Evolutionary conservation across 2,329 filamentous ascomycete genomes (phyloP).

Genomic region (Dryadomyces quercus-mongolicae): DNA sequence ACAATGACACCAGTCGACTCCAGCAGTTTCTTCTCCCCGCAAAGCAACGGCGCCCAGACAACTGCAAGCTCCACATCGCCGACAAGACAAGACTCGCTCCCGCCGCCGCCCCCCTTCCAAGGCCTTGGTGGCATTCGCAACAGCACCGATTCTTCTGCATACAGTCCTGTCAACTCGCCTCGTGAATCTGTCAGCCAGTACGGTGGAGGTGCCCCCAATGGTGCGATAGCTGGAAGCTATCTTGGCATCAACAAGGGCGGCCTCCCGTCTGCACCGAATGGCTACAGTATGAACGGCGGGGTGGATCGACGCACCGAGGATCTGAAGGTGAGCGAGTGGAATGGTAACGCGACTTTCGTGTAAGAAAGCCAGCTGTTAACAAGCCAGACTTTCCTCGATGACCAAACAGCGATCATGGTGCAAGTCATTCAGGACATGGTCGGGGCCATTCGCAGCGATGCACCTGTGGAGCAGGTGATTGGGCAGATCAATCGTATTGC

Average conservation of each 20-base stretch:
- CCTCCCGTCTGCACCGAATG: constrained; percentile 22
- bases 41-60: constrained; percentile 25
- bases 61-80: constrained; percentile 17
- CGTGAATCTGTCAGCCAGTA: constrained; percentile 41
- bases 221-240: constrained; percentile 20
- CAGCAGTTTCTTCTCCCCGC: constrained; percentile 55
- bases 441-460: constrained; percentile 54
- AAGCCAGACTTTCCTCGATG: constrained; percentile 60
- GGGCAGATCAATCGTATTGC: constrained; percentile 61
- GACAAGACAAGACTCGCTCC: constrained; percentile 23
- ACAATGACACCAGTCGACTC: constrained; percentile 54
- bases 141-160: constrained; percentile 60
- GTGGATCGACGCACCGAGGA: constrained; percentile 34
- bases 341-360: neutral
- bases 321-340: constrained; percentile 26
- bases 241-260: constrained; percentile 21
- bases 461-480: constrained; percentile 50
- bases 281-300: constrained; percentile 21
- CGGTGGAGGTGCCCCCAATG: constrained; percentile 4
- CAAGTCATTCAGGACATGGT: constrained; percentile 76
- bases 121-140: constrained; percentile 42
- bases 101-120: constrained; percentile 43
- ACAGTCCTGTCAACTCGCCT: constrained; percentile 62
- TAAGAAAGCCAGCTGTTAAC: neutral
- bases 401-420: constrained; percentile 68